Conservation (phyloP, 1,284 basidiomycete species). For the Serendipita sp. region DNA sequence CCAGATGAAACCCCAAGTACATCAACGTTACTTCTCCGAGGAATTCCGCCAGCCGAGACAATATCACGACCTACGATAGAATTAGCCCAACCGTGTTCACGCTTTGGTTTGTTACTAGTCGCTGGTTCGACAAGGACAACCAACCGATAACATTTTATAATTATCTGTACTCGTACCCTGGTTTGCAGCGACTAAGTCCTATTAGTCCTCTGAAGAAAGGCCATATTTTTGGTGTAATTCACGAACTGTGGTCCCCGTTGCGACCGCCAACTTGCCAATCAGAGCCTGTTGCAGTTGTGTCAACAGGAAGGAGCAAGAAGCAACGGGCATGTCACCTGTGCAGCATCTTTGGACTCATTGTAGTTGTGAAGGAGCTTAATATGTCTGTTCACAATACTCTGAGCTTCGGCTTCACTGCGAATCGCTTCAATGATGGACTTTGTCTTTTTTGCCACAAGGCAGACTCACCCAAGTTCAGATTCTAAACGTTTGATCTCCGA, state of each 20-base stretch:
- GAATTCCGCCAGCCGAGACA: conserved; percentile 27
- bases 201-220: conserved; percentile 32
- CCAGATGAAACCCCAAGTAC: conserved; percentile 11
- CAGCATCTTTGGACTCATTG: conserved; percentile 68
- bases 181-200: neutral
- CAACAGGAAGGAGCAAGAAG: neutral
- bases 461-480: neutral
- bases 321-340: conserved; percentile 36
- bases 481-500: neutral
- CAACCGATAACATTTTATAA: conserved; percentile 10
- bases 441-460: neutral
- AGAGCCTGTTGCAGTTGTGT: conserved; percentile 29
- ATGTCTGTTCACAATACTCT: conserved; percentile 50
- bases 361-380: conserved; percentile 60
- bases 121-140: conserved; percentile 11
- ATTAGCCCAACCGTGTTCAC: conserved; percentile 38
- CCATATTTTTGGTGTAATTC: conserved; percentile 56
- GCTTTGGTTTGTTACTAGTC: conserved; percentile 32
- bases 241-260: conserved; percentile 48
- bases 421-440: neutral
- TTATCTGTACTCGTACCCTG: neutral
- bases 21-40: conserved; percentile 12
- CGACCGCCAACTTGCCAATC: conserved; percentile 46
- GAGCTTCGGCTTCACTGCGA: conserved; percentile 33
- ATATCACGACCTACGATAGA: conserved; percentile 35